These are phyloP conservation scores for Pilobolus umbonatus DNA, from an alignment of 192 early-diverging fungal genomes.

Conservation along the genomic window DNA sequence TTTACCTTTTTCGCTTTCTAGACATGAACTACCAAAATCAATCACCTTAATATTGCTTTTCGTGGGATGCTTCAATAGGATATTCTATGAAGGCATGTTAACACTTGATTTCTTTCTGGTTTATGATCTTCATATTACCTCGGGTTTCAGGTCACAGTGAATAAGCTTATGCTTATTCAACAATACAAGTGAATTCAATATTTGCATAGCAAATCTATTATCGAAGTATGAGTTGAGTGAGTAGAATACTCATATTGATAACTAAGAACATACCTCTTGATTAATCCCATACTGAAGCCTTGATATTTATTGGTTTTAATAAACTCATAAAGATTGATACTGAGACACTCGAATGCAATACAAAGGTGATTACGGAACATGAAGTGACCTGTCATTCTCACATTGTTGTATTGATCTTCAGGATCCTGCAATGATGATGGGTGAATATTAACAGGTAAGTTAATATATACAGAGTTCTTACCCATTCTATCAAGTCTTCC, in stretches of 20 bases:
- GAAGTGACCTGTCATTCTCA: conserved; percentile 86
- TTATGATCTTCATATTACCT: no score
- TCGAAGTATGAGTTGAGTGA: conserved; percentile 22
- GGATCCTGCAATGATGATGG: conserved; percentile 54
- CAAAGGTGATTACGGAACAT: conserved; percentile 92
- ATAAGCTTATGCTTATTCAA: conserved; percentile 71
- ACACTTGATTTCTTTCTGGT: no score
- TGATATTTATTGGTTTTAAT: conserved; percentile 87
- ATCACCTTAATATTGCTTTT: conserved; percentile 87
- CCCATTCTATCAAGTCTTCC: conserved; percentile 71
- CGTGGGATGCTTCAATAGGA: conserved; percentile 66
- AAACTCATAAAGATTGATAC: conserved; percentile 92
- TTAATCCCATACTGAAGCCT: conserved; percentile 74
- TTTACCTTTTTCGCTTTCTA: conserved; percentile 68
- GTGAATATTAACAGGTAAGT: not conserved
- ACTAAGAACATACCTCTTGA: conserved; percentile 45
- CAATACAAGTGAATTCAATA: conserved; percentile 76
- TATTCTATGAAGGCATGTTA: conserved; percentile 47
- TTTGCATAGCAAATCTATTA: conserved; percentile 76
- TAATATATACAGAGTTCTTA: conserved; percentile 21
- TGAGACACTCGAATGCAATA: conserved; percentile 88
- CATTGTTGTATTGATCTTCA: conserved; percentile 63
- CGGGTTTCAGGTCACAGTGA: conserved; percentile 94
- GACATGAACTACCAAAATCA: conserved; percentile 93
- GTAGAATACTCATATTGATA: not conserved